phyloP scores from a whole-genome alignment of 2,329 filamentous ascomycete species.

The Diaporthe ilicicola region DNA sequence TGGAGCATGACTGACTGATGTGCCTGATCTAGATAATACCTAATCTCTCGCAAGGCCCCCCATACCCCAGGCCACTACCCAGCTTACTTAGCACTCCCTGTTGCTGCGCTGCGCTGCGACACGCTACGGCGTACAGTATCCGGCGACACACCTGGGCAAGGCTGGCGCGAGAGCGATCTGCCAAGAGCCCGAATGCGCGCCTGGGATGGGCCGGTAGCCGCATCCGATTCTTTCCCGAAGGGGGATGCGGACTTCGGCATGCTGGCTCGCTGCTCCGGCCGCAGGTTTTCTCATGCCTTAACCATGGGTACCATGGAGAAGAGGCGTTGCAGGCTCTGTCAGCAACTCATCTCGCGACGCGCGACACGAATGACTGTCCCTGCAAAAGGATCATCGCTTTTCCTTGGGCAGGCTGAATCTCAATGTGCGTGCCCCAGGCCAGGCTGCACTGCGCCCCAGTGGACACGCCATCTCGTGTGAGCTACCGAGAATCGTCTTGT shows the following conservation, averaged over 20 bases:
- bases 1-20: constrained; percentile 11
- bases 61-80: constrained; percentile 5
- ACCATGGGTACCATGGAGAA: not conserved
- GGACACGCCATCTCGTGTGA: constrained; percentile 22
- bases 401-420: constrained; percentile 4
- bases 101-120: not conserved
- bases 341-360: not conserved
- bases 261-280: constrained; percentile 6
- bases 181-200: constrained; percentile 10
- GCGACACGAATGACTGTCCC: not conserved
- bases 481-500: constrained; percentile 18
- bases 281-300: not conserved
- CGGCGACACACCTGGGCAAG: not conserved
- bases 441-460: constrained; percentile 22
- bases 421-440: not conserved
- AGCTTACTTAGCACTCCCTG: not conserved
- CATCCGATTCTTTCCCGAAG: constrained; percentile 5
- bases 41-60: constrained; percentile 1
- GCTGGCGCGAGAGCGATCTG: constrained; percentile 9
- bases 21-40: constrained; percentile 3
- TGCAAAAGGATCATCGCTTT: not conserved
- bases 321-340: not conserved
- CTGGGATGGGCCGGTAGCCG: constrained; percentile 18
- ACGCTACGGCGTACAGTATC: constrained; percentile 10
- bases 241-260: not conserved